Conservation (phyloP, 768 basidiomycete genomes). For the Calvatia gigantea region DNA sequence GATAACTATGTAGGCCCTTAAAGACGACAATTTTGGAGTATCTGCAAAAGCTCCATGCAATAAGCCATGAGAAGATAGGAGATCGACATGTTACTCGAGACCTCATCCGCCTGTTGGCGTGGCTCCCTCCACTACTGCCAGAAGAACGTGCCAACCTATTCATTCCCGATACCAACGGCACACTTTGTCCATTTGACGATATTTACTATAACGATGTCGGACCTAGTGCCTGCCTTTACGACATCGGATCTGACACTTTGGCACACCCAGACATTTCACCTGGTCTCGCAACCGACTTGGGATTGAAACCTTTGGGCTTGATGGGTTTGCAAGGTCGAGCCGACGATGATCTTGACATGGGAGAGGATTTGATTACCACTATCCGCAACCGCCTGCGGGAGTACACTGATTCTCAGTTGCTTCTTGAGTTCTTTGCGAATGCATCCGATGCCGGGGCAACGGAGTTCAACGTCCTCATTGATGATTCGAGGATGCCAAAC, state of each 20-base stretch:
- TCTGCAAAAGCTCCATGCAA: slow-evolving; percentile 13
- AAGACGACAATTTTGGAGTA: slow-evolving; percentile 23
- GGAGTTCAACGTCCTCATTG: slow-evolving; percentile 37
- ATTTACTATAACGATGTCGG: slow-evolving; percentile 43
- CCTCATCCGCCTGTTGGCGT: not conserved
- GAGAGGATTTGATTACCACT: slow-evolving; percentile 37
- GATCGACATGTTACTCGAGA: not conserved
- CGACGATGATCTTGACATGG: slow-evolving; percentile 34
- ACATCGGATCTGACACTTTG: slow-evolving; percentile 16
- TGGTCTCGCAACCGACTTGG: slow-evolving; percentile 25
- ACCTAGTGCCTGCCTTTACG: slow-evolving; percentile 22
- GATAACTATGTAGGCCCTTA: slow-evolving; percentile 25
- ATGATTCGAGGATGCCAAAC: slow-evolving; percentile 20
- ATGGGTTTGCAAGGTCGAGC: slow-evolving; percentile 24
- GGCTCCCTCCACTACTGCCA: slow-evolving; percentile 10
- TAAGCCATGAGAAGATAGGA: too few relatives aligned
- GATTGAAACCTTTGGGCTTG: slow-evolving; percentile 31
- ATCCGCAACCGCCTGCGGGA: slow-evolving; percentile 38
- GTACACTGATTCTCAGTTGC: slow-evolving; percentile 39
- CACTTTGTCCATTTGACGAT: slow-evolving; percentile 23
- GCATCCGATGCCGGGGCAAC: slow-evolving; percentile 47
- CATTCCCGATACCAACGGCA: slow-evolving; percentile 28
- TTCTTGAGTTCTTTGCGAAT: slow-evolving; percentile 52
- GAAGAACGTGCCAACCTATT: slow-evolving; percentile 25
- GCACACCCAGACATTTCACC: slow-evolving; percentile 31